Evolutionary conservation across 805 yeast species (phyloP), one percentile per base, ranked within the genome.

Genomic region (Torulaspora quercuum): DNA sequence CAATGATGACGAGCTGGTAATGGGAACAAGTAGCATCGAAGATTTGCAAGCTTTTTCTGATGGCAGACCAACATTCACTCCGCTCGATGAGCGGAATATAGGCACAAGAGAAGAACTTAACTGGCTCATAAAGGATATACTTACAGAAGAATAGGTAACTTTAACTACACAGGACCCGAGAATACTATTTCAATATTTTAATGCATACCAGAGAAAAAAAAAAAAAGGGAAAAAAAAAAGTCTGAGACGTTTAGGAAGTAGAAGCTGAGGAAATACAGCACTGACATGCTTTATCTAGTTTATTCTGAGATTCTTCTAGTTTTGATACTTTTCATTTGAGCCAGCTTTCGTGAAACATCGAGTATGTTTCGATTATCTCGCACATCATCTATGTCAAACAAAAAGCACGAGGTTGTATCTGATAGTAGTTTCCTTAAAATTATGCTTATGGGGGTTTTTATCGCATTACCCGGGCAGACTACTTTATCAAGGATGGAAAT

Each of bases 81-180:
- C 66, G 6, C 24, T 50, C 5, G 61, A 57, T 31, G 62, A 59
- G 21, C 54, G 53, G 23, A 73, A 75, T 48, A 61, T 71, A 29
- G 84, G 84, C 5, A 68, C 79, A 0, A 72, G 76, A 22, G 82
- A 80, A 37, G 94, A 83, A 53, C 63, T 83, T 44, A 75, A 78
- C 47, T 77, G 86, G 84, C 63, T 82, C 35, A 69, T 83, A 23
- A 80, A 77, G 59, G 89, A 81, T 48, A 70, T 82, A 35, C 59
- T 78, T n/a, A 64, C 73, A 8, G 57, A 59, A 31, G 56, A 53
- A 34, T 56, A 39, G 45, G n/a, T n/a, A n/a, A n/a, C n/a, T n/a
- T n/a, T n/a, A n/a, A n/a, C n/a, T n/a, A n/a, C n/a, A n/a, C n/a
- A n/a, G n/a, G n/a, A n/a, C n/a, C n/a, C n/a, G n/a, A n/a, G n/a